These are phyloP conservation scores for Talaromyces nanjingensis DNA, from an alignment of 495 filamentous ascomycete species.

Conservation along the genomic window DNA sequence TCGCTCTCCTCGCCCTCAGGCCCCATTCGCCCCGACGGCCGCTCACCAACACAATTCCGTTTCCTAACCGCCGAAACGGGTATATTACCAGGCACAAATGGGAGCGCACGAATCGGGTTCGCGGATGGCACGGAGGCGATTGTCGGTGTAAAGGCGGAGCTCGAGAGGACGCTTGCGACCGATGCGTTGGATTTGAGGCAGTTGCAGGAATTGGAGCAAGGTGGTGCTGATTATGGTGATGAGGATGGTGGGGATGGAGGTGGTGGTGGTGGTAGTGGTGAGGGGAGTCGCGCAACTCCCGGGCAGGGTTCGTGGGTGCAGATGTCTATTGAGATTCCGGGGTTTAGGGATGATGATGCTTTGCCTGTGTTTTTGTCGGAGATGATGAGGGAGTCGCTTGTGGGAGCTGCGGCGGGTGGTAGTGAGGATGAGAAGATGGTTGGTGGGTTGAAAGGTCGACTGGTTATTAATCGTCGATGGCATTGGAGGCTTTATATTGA, in stretches of 20 bases:
- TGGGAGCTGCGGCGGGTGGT: slow-evolving; percentile 41
- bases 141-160: slow-evolving; percentile 89
- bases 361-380: slow-evolving; percentile 76
- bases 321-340: slow-evolving; percentile 78
- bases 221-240: slow-evolving; percentile 21
- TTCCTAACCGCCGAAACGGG: slow-evolving; percentile 82
- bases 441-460: slow-evolving; percentile 57
- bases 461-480: slow-evolving; percentile 81
- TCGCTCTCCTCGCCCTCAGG: slow-evolving; percentile 66
- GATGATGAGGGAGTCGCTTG: slow-evolving; percentile 83
- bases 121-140: slow-evolving; percentile 93
- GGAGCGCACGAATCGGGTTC: slow-evolving; percentile 87
- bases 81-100: slow-evolving; percentile 83
- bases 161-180: slow-evolving; percentile 56
- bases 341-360: slow-evolving; percentile 83
- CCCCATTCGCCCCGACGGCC: slow-evolving; percentile 87
- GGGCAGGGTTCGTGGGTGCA: slow-evolving; percentile 64
- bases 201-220: slow-evolving; percentile 22
- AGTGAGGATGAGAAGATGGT: slow-evolving; percentile 29
- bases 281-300: slow-evolving; percentile 24
- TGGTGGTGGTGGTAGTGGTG: slow-evolving; percentile 7
- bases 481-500: slow-evolving; percentile 97
- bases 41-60: slow-evolving; percentile 79
- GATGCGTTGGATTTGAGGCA: slow-evolving; percentile 24
- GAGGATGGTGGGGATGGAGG: slow-evolving; percentile 22